These are phyloP conservation scores for Clathrospora elynae DNA, from an alignment of 2,329 filamentous ascomycete genomes.

Conservation along the genomic window DNA sequence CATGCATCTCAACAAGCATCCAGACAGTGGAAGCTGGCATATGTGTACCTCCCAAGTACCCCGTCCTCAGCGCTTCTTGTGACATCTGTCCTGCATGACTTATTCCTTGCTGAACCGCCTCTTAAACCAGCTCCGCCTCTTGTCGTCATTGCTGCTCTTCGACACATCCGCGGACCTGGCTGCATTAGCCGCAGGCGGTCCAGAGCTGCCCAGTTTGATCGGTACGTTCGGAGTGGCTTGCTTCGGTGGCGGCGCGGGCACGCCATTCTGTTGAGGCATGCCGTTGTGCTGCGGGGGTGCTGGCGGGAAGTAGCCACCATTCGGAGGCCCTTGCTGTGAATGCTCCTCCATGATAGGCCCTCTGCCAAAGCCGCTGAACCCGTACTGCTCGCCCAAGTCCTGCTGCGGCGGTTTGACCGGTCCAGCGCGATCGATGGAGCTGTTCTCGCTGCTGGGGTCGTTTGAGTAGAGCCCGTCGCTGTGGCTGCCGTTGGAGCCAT, in stretches of 20 bases:
- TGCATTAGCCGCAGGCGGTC: constrained; percentile 12
- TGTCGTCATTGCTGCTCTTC: constrained; percentile 50
- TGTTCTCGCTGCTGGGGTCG: constrained; percentile 92
- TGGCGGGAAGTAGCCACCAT: constrained; percentile 26
- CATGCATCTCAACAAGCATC: constrained; percentile 13
- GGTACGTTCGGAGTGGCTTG: constrained; percentile 28
- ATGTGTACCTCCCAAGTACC: background rate
- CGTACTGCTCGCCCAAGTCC: constrained; percentile 58
- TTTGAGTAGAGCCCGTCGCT: constrained; percentile 76
- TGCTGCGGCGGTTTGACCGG: constrained; percentile 45
- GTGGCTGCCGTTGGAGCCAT: constrained; percentile 72
- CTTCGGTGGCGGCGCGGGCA: constrained; percentile 22
- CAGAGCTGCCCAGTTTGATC: constrained; percentile 31
- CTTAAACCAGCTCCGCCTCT: constrained; percentile 90
- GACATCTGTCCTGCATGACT: constrained; percentile 2
- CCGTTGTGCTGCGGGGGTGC: constrained; percentile 27
- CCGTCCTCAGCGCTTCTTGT: too few relatives aligned
- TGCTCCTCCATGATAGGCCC: constrained; percentile 52
- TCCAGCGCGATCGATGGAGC: constrained; percentile 78
- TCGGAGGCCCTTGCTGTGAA: constrained; percentile 20
- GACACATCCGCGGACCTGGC: constrained; percentile 27
- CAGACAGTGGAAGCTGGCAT: constrained; percentile 7
- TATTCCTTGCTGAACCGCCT: constrained; percentile 74
- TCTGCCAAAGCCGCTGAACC: constrained; percentile 60
- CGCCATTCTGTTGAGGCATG: constrained; percentile 9